Conservation (phyloP, 73 alveolate genomes). For the Diophrys sp. region DNA sequence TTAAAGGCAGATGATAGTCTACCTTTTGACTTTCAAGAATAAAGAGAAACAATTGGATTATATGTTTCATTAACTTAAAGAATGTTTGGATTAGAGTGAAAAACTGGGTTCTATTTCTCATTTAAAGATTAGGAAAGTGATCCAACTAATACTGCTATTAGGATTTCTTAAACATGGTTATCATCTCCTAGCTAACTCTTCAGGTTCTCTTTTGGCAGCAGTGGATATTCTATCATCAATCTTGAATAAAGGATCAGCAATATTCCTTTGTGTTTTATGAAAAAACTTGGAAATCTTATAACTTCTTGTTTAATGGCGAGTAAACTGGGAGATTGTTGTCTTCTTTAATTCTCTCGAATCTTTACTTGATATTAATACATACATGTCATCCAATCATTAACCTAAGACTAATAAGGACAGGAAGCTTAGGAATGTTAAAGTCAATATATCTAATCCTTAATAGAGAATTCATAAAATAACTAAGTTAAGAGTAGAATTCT, state of each 20-base stretch:
- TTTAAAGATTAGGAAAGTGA: constrained; percentile 95
- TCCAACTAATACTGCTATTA: constrained; percentile 93
- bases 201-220: too few relatives aligned
- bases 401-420: constrained; percentile 46
- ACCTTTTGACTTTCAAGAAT: constrained; percentile 46
- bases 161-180: constrained; percentile 93
- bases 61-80: constrained; percentile 90
- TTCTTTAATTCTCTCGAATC: neutral
- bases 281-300: constrained; percentile 32
- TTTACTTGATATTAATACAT: constrained; percentile 24
- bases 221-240: constrained; percentile 30
- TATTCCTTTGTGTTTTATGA: constrained; percentile 5
- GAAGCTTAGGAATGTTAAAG: constrained; percentile 18
- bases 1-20: constrained; percentile 79
- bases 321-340: constrained; percentile 42
- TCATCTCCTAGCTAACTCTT: too few relatives aligned
- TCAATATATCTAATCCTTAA: constrained; percentile 1
- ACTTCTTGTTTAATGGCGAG: constrained; percentile 33
- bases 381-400: constrained; percentile 35
- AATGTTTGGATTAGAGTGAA: constrained; percentile 88
- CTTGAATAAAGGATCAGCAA: constrained; percentile 19
- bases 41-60: constrained; percentile 76
- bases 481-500: constrained; percentile 23
- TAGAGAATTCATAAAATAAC: constrained; percentile 19
- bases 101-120: constrained; percentile 86